Evolutionary conservation across 164 flowering plant genomes (phyloP), one percentile per base, ranked within the genome.

Genomic region (Magnolia kwangsiensis): DNA sequence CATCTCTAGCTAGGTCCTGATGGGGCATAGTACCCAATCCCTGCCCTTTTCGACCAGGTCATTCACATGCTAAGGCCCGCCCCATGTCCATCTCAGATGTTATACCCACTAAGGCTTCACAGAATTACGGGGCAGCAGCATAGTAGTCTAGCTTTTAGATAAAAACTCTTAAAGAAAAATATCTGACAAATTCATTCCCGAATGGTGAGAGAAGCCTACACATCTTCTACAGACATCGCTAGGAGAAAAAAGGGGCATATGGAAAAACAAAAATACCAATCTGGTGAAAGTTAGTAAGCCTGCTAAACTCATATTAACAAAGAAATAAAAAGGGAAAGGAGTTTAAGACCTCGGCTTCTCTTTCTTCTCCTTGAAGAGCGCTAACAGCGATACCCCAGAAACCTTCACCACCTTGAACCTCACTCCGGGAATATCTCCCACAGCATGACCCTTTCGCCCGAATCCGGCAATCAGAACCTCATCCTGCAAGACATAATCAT

Each of bases 351-450:
- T 82, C 63, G 89, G 91, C 88, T 89, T 89, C 82, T 89, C 91
- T 80, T 87, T 89, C 82, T 89, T 89, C 87, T 89, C 91, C 45
- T 89, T 89, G 76, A 89, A 88, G 63, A 89, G 88, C 7, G 89
- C 92, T 69, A 87, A 74, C 7, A 87, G 87, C 24, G 92, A 89
- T 0, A 89, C 92, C 55, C 90, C 90, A 11, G 90, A 89, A 0
- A 89, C 92, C 83, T 89, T 89, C 72, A 89, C 91, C 67, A 89
- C 90, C 86, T 89, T 89, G 86, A 89, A 89, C 37, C 90, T 76
- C 23, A 89, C 90, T 70, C 91, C 89, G 50, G 91, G 90, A 84
- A 88, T 88, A 87, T 88, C 89, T 73, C 89, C 91, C 7, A 88
- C 91, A 19, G 91, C 91, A 81, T 88, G 91, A 2, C 89, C 91